A percentile compares a stretch with the other conserved stretches of the same genome.
Evolutionary conservation across 768 basidiomycete species (phyloP).

Genomic region (Kwoniella mangroviensis): DNA sequence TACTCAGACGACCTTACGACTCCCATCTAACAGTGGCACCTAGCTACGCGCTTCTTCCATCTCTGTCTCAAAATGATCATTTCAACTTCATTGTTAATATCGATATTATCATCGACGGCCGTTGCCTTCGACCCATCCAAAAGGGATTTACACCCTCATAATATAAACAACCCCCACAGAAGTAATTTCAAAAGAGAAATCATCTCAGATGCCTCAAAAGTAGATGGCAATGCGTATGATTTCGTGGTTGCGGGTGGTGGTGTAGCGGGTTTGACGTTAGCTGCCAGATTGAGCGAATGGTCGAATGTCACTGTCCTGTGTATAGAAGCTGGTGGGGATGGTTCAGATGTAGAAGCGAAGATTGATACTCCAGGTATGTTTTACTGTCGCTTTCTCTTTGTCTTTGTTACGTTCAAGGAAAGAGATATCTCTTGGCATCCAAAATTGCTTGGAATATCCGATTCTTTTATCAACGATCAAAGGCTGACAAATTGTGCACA

Average conservation of each 20-base stretch:
- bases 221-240: slow-evolving; percentile 56
- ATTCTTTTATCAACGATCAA: too few relatives aligned
- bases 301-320: slow-evolving; percentile 62
- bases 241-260: slow-evolving; percentile 65
- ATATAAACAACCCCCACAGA: slow-evolving; percentile 41
- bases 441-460: too few relatives aligned
- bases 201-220: slow-evolving; percentile 31
- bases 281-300: slow-evolving; percentile 63
- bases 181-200: slow-evolving; percentile 31
- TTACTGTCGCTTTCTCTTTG: background rate
- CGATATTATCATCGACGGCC: background rate
- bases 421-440: background rate
- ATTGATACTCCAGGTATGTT: slow-evolving; percentile 56
- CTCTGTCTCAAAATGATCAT: slow-evolving; percentile 1
- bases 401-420: background rate
- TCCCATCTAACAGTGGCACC: background rate
- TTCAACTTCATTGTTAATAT: slow-evolving; percentile 4
- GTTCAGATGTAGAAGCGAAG: slow-evolving; percentile 48
- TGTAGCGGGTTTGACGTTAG: slow-evolving; percentile 62
- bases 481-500: slow-evolving; percentile 3
- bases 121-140: slow-evolving; percentile 7
- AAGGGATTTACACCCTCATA: slow-evolving; percentile 30
- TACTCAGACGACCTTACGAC: background rate
- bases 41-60: background rate
- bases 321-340: slow-evolving; percentile 56